Evolutionary conservation across 345 rosid genomes (phyloP).

Genomic region (Pistacia vera): DNA sequence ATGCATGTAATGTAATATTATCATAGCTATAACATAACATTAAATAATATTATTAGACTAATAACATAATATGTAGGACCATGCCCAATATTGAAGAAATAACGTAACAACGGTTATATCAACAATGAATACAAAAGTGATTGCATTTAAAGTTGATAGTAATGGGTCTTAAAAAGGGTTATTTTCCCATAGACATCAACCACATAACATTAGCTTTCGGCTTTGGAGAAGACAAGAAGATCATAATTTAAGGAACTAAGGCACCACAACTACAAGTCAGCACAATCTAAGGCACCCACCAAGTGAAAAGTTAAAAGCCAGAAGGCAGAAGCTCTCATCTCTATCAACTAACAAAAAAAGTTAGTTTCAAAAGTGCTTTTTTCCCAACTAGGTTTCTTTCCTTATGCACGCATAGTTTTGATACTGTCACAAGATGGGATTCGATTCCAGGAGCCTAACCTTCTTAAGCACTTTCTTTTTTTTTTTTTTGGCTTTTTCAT

Average conservation of each 20-base stretch:
- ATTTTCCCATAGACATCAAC: no score
- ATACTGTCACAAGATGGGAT: background rate
- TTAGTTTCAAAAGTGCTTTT: slow-evolving; percentile 11
- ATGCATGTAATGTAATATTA: no score
- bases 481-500: background rate
- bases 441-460: background rate
- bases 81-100: no score
- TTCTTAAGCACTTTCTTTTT: background rate
- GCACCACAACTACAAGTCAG: background rate
- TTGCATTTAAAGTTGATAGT: no score
- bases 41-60: no score
- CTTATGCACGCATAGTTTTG: background rate
- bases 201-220: no score
- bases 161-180: no score
- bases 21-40: no score
- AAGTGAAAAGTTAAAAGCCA: slow-evolving; percentile 1
- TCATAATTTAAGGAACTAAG: slow-evolving; percentile 3
- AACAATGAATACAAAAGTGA: background rate
- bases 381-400: background rate
- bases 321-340: background rate
- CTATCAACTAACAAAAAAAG: background rate
- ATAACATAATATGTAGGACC: no score
- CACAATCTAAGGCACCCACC: slow-evolving; percentile 5
- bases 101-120: no score
- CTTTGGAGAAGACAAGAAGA: background rate